Conservation (phyloP, 805 yeast genomes). For the Suhomyces tanzawaensis region DNA sequence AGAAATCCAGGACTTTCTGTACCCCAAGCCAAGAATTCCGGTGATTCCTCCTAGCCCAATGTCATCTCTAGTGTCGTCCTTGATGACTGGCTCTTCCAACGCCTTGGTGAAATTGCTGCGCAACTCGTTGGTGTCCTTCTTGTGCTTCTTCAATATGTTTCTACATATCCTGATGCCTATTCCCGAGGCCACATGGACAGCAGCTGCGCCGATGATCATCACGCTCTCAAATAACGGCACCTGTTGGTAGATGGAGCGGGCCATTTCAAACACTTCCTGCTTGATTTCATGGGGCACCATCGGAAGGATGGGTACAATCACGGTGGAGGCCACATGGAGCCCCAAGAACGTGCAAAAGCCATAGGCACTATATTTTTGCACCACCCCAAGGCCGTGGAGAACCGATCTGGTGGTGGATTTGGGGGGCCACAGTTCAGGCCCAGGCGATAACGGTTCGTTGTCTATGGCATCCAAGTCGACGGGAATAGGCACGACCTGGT, state of each 20-base stretch:
- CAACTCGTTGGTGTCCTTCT: slow-evolving; percentile 16
- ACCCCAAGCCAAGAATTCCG: slow-evolving; percentile 54
- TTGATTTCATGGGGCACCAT: slow-evolving; percentile 40
- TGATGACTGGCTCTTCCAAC: slow-evolving; percentile 21
- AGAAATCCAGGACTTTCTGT: slow-evolving; percentile 45
- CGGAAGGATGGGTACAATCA: slow-evolving; percentile 47
- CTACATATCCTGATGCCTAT: slow-evolving; percentile 36
- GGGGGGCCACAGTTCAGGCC: not conserved
- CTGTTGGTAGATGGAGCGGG: slow-evolving; percentile 58
- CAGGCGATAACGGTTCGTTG: not conserved
- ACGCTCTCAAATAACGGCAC: slow-evolving; percentile 47
- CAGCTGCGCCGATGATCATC: slow-evolving; percentile 46
- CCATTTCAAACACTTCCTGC: slow-evolving; percentile 56
- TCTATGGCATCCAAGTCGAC: not conserved
- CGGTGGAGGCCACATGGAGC: slow-evolving; percentile 55
- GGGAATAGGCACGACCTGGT: slow-evolving; percentile 1
- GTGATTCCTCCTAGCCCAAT: slow-evolving; percentile 63
- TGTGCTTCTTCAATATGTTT: slow-evolving; percentile 25
- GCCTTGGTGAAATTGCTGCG: slow-evolving; percentile 6
- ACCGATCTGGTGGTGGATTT: slow-evolving; percentile 2
- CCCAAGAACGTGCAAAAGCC: slow-evolving; percentile 55
- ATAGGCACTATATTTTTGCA: slow-evolving; percentile 62
- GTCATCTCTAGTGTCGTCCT: slow-evolving; percentile 38
- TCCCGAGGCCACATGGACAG: slow-evolving; percentile 55
- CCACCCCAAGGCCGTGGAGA: slow-evolving; percentile 8